These are phyloP conservation scores for Nakaseomyces delphensis DNA, from an alignment of 1,139 yeast genomes.

Conservation along the genomic window DNA sequence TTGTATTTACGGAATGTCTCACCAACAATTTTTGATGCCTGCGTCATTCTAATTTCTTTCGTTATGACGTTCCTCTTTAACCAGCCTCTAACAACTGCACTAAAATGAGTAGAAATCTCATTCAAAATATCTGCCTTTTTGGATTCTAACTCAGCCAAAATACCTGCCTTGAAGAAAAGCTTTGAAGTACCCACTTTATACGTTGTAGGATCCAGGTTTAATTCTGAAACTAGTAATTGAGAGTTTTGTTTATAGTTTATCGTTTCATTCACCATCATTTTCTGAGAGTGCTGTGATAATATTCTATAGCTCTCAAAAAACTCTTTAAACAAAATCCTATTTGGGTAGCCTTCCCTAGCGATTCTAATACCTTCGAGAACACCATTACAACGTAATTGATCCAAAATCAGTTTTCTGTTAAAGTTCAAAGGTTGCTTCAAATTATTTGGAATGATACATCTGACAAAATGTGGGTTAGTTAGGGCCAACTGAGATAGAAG, in stretches of 20 bases:
- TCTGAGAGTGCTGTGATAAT: constrained; percentile 37
- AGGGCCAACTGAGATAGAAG: constrained; percentile 65
- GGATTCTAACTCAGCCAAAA: constrained; percentile 77
- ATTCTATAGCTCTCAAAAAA: constrained; percentile 70
- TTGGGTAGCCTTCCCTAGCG: constrained; percentile 95
- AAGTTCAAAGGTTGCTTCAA: constrained; percentile 62
- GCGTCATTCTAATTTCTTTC: constrained; percentile 47
- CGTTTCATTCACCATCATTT: constrained; percentile 31
- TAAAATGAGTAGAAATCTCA: constrained; percentile 50
- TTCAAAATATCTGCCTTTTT: constrained; percentile 60
- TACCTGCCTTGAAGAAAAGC: constrained; percentile 89
- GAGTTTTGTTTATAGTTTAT: constrained; percentile 53
- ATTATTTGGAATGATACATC: constrained; percentile 90
- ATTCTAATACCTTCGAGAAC: constrained; percentile 96
- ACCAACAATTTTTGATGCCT: constrained; percentile 64
- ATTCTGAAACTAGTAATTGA: constrained; percentile 53
- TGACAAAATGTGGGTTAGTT: constrained; percentile 93
- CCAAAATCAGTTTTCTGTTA: constrained; percentile 69
- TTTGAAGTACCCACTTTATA: constrained; percentile 76
- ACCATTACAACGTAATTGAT: constrained; percentile 93
- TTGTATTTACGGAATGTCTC: constrained; percentile 51
- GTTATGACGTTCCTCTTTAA: constrained; percentile 47
- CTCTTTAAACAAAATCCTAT: constrained; percentile 75
- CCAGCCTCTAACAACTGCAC: constrained; percentile 60
- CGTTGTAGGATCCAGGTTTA: constrained; percentile 52